Evolutionary conservation across 495 filamentous ascomycete species (phyloP), one percentile per base, ranked within the genome.

Genomic region (Cairneyella variabilis): DNA sequence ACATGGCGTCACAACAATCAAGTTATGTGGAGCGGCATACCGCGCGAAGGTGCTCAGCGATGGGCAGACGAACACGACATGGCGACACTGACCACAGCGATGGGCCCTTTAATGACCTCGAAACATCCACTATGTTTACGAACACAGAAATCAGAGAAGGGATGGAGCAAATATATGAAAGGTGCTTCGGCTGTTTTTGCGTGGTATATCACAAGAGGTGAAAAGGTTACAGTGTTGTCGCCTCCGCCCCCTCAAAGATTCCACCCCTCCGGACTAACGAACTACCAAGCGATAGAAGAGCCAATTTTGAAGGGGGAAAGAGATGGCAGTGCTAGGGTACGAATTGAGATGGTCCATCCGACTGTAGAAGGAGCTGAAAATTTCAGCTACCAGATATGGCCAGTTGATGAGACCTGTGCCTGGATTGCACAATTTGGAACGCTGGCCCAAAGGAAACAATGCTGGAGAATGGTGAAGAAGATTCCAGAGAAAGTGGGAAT

Each of bases 121-220:
- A 2, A 2, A 16, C 46, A 49, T 49, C 46, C 46, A 3, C 46
- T 49, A 21, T 49, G 30, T 16, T 49, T 37, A 21, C 10, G 17
- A 17, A 38, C 21, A 7, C 46, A 49, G 20, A 49, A 49, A 49
- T 37, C 46, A 30, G 38, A 30, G 3, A 11, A 21, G 3, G 30
- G 5, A 23, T 37, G 46, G 46, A 37, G 30, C 30, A 49, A 49
- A 17, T 49, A 49, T 23, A 17, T 49, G 21, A 47, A 49, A 49
- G 46, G 46, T 2, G 46, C 46, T 49, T 49, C 46, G 30, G 46
- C 46, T 49, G 11, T 49, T 17, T 49, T 49, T 17, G 46, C 46
- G 38, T 49, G 30, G 46, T 21, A 49, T 25, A 49, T 49, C 46
- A 7, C 14, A 43, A 23, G 40, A 43, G 40, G 40, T 23, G 40